Conservation (phyloP, 495 filamentous ascomycete species). For the Penicillium antarcticum region DNA sequence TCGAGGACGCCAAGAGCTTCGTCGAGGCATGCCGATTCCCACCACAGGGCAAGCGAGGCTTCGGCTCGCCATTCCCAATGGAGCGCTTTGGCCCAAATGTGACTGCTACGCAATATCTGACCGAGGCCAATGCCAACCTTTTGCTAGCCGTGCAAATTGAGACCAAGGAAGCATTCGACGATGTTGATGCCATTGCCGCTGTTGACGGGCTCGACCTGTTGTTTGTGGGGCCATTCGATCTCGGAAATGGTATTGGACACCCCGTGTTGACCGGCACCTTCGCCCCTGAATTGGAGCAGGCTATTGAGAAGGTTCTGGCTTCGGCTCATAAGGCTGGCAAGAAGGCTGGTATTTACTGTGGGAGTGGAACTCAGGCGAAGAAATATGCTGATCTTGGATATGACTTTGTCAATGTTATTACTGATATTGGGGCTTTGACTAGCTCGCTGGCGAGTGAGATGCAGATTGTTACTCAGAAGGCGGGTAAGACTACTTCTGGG, state of each 20-base stretch:
- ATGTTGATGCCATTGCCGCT: slow-evolving; percentile 67
- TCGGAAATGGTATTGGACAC: slow-evolving; percentile 7
- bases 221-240: slow-evolving; percentile 65
- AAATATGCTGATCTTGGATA: slow-evolving; percentile 4
- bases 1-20: slow-evolving; percentile 59
- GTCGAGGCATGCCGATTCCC: slow-evolving; percentile 50
- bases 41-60: slow-evolving; percentile 21
- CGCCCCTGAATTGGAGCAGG: slow-evolving; percentile 21
- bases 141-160: slow-evolving; percentile 81
- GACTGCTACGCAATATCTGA: slow-evolving; percentile 53
- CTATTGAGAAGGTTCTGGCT: slow-evolving; percentile 20
- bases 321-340: slow-evolving; percentile 23
- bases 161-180: slow-evolving; percentile 65
- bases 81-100: slow-evolving; percentile 3
- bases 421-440: slow-evolving; percentile 6
- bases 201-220: slow-evolving; percentile 70
- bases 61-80: slow-evolving; percentile 27
- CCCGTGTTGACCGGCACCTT: slow-evolving; percentile 6
- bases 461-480: slow-evolving; percentile 2
- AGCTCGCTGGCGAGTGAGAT: slow-evolving; percentile 6
- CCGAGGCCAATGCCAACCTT: slow-evolving; percentile 68
- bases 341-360: slow-evolving; percentile 14
- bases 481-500: slow-evolving; percentile 2
- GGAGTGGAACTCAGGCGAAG: slow-evolving; percentile 3
- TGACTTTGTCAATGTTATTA: slow-evolving; percentile 8